Conservation (phyloP, 345 rosid genomes). For the Murraya koenigii region DNA sequence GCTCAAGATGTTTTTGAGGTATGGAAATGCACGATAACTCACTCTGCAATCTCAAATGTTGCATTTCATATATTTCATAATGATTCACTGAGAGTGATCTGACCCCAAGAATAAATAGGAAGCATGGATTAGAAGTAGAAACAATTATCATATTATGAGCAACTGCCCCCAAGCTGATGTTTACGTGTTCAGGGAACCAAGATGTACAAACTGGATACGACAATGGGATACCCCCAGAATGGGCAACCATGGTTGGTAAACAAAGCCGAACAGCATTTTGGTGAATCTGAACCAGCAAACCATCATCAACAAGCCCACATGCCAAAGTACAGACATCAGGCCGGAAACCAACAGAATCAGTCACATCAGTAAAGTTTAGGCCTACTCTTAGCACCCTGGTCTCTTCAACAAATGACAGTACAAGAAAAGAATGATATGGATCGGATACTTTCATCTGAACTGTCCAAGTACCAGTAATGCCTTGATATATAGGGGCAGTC, state of each 20-base stretch:
- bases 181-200: constrained; percentile 73
- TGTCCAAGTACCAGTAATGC: constrained; percentile 93
- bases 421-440: constrained; percentile 87
- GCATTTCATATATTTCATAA: constrained; percentile 78
- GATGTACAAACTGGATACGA: constrained; percentile 73
- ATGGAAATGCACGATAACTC: constrained; percentile 90
- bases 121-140: constrained; percentile 92
- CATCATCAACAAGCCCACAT: constrained; percentile 82
- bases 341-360: constrained; percentile 92
- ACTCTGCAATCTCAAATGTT: constrained; percentile 62
- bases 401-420: constrained; percentile 94
- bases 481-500: constrained; percentile 90
- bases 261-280: constrained; percentile 81
- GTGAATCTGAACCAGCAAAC: constrained; percentile 86
- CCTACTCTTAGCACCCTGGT: constrained; percentile 95
- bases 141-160: constrained; percentile 66
- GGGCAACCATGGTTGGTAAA: constrained; percentile 82
- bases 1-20: constrained; percentile 60
- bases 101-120: constrained; percentile 74
- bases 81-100: constrained; percentile 48
- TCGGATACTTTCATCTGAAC: constrained; percentile 69
- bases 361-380: constrained; percentile 87
- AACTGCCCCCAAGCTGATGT: constrained; percentile 95
- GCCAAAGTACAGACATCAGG: constrained; percentile 95
- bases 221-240: constrained; percentile 68